Conservation (phyloP, 257 asterid species). For the Verbascum thapsus region DNA sequence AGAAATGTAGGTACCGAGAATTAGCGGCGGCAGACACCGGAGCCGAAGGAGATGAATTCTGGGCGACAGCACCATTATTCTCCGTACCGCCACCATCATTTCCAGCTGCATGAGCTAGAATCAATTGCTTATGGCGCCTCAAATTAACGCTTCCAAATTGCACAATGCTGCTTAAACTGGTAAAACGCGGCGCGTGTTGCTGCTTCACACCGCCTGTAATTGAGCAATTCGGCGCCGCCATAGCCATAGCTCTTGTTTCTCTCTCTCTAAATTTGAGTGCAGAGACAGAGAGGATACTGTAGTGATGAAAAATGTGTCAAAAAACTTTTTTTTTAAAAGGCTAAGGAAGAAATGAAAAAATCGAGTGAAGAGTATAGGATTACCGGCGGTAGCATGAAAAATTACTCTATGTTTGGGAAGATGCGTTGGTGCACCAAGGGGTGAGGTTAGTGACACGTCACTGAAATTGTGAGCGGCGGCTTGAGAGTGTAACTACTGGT, state of each 20-base stretch:
- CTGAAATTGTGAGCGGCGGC: too few species aligned
- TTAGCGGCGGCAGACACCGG: slow-evolving; percentile 35
- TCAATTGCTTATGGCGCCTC: slow-evolving; percentile 34
- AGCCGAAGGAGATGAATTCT: slow-evolving; percentile 32
- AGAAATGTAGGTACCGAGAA: slow-evolving; percentile 37
- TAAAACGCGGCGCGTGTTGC: slow-evolving; percentile 32
- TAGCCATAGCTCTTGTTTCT: slow-evolving; percentile 41
- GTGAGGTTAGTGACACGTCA: too few species aligned
- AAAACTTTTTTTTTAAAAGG: too few species aligned
- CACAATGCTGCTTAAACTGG: slow-evolving; percentile 30
- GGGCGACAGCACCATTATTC: slow-evolving; percentile 39
- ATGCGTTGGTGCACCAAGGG: too few species aligned
- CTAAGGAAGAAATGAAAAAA: too few species aligned
- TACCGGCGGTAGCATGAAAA: slow-evolving; percentile 21
- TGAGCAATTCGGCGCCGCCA: slow-evolving; percentile 43
- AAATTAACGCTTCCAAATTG: slow-evolving; percentile 34
- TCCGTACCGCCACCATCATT: slow-evolving; percentile 40
- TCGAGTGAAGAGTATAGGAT: not conserved
- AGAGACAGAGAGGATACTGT: not conserved
- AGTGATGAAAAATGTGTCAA: too few species aligned
- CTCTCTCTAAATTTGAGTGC: slow-evolving; percentile 17
- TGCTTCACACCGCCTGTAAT: slow-evolving; percentile 38
- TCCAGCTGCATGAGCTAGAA: slow-evolving; percentile 33
- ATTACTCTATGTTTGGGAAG: too few species aligned
- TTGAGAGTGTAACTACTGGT: too few species aligned